Base-by-base conservation (phyloP, 2,329 filamentous ascomycete species). In the Clonostachys sp. region DNA sequence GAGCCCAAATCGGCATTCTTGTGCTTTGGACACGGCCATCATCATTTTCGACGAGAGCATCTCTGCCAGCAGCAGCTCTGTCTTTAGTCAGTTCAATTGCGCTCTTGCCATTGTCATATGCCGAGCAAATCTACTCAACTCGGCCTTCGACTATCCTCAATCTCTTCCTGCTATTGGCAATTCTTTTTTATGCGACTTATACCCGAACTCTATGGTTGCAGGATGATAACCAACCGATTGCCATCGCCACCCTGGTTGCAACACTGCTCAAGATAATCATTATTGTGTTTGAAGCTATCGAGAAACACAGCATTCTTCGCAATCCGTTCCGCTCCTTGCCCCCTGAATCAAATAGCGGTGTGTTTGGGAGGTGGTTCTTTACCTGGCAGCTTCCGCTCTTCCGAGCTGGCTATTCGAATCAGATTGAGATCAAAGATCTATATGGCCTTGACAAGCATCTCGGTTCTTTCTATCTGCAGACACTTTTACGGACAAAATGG, bases 381-480 rank as follows among this genome's bases (percentile, higher is more conserved):
- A 18, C 48, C 4, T 49, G 48, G 48, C 48, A 49, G 40, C n/a
- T 49, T 12, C 48, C 48, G 5, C 33, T 49, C 6, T 49, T 49
- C 20, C 44, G 44, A 3, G 41, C 34, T 12, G 48, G 48, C 3
- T 49, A 49, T 34, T 40, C 44, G 12, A 44, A 46, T 9, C n/a
- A 41, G 6, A 20, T 49, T n/a, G 34, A 17, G 9, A 46, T 49
- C 16, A 41, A 49, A 12, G 48, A 49, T 34, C 24, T 49, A n/a
- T 49, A 44, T 14, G 10, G 20, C 13, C 48, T 49, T 16, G 48
- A 49, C 35, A 49, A 49, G 24, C 48, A 49, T 41, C 48, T 49
- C 33, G 39, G 42, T 12, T 49, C 48, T 17, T 20, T 14, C 12
- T 44, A 46, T 33, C 41, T 44, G 34, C 48, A 49, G 20, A 30